phyloP scores from a whole-genome alignment of 2,329 filamentous ascomycete genomes.

The Fusarium oligoseptatum region DNA sequence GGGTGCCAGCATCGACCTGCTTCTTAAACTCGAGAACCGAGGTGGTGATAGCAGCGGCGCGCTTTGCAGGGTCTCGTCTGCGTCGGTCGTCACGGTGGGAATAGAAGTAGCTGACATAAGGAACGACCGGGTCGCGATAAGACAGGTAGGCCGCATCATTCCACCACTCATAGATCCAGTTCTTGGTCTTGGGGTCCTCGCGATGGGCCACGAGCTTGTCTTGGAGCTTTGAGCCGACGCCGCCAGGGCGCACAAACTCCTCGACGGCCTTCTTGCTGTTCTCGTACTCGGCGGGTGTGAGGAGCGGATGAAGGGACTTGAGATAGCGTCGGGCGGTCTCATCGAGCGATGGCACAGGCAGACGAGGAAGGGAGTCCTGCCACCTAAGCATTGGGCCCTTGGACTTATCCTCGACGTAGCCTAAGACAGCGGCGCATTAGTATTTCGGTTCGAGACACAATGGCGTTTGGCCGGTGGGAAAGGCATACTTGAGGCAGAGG shows the following conservation, averaged over 20 bases:
- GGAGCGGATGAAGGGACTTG: constrained; percentile 81
- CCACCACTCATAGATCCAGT: constrained; percentile 99
- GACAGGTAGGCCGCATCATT: constrained; percentile 92
- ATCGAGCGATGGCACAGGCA: constrained; percentile 85
- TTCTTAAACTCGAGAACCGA: constrained; percentile 94
- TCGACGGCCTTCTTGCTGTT: constrained; percentile 85
- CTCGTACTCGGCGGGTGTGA: constrained; percentile 76
- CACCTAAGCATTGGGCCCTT: constrained; percentile 87
- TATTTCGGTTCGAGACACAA: background rate
- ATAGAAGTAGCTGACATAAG: constrained; percentile 99
- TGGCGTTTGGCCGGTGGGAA: background rate
- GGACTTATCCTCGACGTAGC: constrained; percentile 83
- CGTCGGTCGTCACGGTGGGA: constrained; percentile 94
- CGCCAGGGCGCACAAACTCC: constrained; percentile 90
- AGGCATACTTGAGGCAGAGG: constrained; percentile 61
- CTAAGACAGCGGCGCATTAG: constrained; percentile 57
- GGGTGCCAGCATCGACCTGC: constrained; percentile 82
- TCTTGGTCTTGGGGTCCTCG: constrained; percentile 84
- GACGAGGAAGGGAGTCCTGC: constrained; percentile 84
- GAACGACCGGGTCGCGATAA: constrained; percentile 95
- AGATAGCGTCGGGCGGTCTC: constrained; percentile 86
- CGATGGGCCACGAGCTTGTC: constrained; percentile 85
- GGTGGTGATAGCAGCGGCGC: constrained; percentile 90
- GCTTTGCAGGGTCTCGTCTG: constrained; percentile 89
- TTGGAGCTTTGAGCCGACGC: constrained; percentile 85